Evolutionary conservation across 345 rosid genomes (phyloP).

Genomic region (Eucalyptus leucophloia): DNA sequence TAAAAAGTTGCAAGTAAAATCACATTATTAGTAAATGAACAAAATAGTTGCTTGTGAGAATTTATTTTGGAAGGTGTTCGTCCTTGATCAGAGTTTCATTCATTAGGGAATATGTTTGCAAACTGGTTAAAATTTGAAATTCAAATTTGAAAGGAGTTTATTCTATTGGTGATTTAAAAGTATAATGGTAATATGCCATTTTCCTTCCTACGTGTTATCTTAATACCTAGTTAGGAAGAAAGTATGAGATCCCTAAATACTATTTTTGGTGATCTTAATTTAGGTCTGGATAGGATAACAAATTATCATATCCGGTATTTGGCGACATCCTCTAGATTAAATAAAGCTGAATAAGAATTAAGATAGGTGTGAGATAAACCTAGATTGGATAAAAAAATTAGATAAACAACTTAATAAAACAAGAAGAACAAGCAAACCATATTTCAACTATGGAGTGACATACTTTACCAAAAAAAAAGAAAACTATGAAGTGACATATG

Average conservation of each 20-base stretch:
- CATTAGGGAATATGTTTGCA: neutral
- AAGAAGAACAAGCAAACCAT: neutral
- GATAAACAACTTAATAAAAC: neutral
- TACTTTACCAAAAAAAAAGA: too few species aligned
- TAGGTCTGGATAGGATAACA: neutral
- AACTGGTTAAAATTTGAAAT: neutral
- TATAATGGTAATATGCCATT: neutral
- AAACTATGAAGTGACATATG: neutral
- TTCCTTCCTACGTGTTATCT: neutral
- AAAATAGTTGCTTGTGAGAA: neutral
- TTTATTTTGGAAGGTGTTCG: neutral
- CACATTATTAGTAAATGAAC: neutral
- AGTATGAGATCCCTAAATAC: neutral
- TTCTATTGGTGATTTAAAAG: neutral
- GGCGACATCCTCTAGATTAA: neutral
- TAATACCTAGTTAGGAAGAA: neutral
- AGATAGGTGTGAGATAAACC: neutral
- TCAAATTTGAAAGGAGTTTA: neutral
- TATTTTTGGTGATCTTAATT: neutral
- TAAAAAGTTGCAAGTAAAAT: neutral
- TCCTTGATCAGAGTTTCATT: neutral
- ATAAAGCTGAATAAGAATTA: neutral
- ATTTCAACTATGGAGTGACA: neutral
- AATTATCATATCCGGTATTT: neutral
- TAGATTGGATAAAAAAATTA: neutral